These are phyloP conservation scores for Vanrija sp. DNA, from an alignment of 1,284 basidiomycete genomes.

Conservation along the genomic window DNA sequence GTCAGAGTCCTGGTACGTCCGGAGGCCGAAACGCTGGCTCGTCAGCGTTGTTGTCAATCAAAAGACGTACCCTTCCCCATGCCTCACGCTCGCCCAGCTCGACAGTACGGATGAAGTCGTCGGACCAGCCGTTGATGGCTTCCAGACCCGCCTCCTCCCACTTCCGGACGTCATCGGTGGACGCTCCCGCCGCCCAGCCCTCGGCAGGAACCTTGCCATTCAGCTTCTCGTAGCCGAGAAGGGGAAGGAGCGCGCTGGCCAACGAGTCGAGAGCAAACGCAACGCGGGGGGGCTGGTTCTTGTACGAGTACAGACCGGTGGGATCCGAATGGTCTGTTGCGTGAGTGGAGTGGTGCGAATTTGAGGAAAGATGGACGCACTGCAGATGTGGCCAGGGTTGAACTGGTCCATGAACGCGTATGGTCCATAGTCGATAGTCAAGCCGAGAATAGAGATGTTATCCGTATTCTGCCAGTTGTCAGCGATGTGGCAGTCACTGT, in stretches of 20 bases:
- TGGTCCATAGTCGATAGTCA: conserved; percentile 92
- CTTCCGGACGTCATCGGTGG: conserved; percentile 59
- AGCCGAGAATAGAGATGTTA: conserved; percentile 79
- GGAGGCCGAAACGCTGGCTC: conserved; percentile 69
- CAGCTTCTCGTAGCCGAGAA: conserved; percentile 69
- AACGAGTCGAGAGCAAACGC: conserved; percentile 74
- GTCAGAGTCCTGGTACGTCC: conserved; percentile 51
- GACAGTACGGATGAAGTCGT: conserved; percentile 57
- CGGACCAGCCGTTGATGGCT: conserved; percentile 53
- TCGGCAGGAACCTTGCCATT: conserved; percentile 56
- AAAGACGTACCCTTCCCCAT: conserved; percentile 61
- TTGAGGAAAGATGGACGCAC: conserved; percentile 32
- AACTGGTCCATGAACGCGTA: conserved; percentile 95
- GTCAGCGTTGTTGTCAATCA: neutral
- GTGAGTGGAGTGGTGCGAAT: neutral
- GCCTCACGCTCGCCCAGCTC: conserved; percentile 60
- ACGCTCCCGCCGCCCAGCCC: conserved; percentile 64
- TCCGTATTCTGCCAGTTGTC: conserved; percentile 65
- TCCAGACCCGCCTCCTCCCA: conserved; percentile 62
- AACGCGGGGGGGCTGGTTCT: conserved; percentile 51
- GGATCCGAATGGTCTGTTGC: conserved; percentile 71
- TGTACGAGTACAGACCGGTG: conserved; percentile 79
- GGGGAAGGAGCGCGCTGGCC: conserved; percentile 66
- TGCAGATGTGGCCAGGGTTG: conserved; percentile 82
- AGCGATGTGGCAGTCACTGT: neutral